These are phyloP conservation scores for Skeletonema menzelii DNA, from an alignment of 108 stramenopile species.

Conservation along the genomic window DNA sequence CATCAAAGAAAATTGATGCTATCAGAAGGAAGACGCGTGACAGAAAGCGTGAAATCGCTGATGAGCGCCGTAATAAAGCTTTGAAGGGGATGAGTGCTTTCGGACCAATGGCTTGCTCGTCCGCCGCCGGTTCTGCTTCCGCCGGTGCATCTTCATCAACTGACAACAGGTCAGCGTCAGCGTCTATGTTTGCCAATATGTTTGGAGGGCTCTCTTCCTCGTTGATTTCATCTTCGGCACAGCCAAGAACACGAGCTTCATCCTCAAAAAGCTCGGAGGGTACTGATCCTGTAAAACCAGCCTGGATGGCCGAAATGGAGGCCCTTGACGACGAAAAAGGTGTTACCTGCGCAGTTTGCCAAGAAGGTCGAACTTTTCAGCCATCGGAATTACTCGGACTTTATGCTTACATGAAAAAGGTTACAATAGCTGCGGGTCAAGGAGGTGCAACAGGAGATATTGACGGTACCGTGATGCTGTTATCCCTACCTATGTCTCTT, in stretches of 20 bases:
- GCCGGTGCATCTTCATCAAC: constrained; percentile 11
- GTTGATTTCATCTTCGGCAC: constrained; percentile 10
- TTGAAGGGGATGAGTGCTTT: constrained; percentile 63
- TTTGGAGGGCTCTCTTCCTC: constrained; percentile 49
- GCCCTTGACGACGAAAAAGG: constrained; percentile 82
- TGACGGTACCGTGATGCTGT: constrained; percentile 70
- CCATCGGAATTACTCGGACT: constrained; percentile 82
- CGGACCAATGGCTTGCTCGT: constrained; percentile 36
- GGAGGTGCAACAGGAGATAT: constrained; percentile 52
- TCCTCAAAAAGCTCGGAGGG: neutral
- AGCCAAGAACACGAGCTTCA: constrained; percentile 18
- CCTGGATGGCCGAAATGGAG: constrained; percentile 88
- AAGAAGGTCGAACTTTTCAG: constrained; percentile 78
- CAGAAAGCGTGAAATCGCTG: constrained; percentile 80
- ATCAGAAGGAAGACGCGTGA: constrained; percentile 68
- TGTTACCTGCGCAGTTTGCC: constrained; percentile 79
- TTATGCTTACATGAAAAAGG: constrained; percentile 84
- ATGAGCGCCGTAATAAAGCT: constrained; percentile 70
- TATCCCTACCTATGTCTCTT: constrained; percentile 51
- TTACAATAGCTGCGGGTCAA: constrained; percentile 55
- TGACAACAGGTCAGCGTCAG: constrained; percentile 21
- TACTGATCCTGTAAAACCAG: constrained; percentile 42
- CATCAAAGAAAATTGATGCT: constrained; percentile 31
- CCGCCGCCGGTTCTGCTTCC: constrained; percentile 2
- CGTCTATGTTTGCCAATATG: constrained; percentile 45